These are phyloP conservation scores for Globisporangium ultimum DNA, from an alignment of 352 stramenopile genomes.

Conservation along the genomic window DNA sequence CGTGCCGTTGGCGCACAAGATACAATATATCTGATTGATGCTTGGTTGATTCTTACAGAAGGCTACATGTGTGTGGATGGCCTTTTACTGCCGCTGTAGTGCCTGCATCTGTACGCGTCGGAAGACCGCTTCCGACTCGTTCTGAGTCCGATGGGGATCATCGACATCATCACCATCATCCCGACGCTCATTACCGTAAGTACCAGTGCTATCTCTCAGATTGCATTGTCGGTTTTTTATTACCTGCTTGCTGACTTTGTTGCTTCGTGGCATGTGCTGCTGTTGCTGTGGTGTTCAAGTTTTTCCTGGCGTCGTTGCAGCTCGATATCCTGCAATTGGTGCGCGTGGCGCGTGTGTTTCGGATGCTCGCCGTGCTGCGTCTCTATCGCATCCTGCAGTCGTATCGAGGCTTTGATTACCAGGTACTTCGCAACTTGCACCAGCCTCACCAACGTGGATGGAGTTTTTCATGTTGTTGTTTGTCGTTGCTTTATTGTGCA, in stretches of 20 bases:
- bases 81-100: slow-evolving; percentile 10
- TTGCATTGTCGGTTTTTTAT: too few species aligned
- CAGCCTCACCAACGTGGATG: too few species aligned
- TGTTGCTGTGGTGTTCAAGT: slow-evolving; percentile 13
- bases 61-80: not conserved
- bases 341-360: slow-evolving; percentile 52
- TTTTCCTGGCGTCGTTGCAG: slow-evolving; percentile 32
- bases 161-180: slow-evolving; percentile 58
- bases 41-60: not conserved
- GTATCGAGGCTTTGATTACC: slow-evolving; percentile 58
- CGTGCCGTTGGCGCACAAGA: not conserved
- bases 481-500: not conserved
- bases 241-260: not conserved
- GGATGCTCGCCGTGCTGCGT: slow-evolving; percentile 47
- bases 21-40: too few species aligned
- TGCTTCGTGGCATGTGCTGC: not conserved
- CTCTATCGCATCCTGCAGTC: slow-evolving; percentile 57
- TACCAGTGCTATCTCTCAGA: not conserved
- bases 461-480: not conserved
- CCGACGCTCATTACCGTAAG: slow-evolving; percentile 37
- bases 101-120: slow-evolving; percentile 35
- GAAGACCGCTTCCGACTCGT: slow-evolving; percentile 37
- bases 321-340: slow-evolving; percentile 41
- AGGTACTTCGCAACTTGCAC: slow-evolving; percentile 11
- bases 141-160: slow-evolving; percentile 46